Base-by-base conservation (phyloP, 148 eudicot species). In the Vaccinium darrowii region DNA sequence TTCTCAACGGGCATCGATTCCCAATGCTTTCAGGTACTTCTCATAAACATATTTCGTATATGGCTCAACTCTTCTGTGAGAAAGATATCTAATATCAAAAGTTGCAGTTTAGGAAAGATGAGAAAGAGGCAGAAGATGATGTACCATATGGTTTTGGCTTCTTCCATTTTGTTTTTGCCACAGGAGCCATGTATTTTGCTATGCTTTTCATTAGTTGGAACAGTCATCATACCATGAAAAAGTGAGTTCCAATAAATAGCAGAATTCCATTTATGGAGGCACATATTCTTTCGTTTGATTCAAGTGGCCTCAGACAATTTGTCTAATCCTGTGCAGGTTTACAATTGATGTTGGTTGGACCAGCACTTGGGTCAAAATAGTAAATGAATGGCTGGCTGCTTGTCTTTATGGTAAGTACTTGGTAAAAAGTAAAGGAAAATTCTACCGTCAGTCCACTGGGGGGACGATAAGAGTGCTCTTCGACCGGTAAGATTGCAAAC, bases 311-410 rank as follows among this genome's bases (percentile, higher is more conserved):
- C 12, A 56, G 4, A 5, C 74, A 69, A 30, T 65, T 7, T 77
- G 15, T 27, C 18, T 1, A 15, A 50, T 7, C 43, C 15, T 84
- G 60, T 79, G 65, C 93, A 95, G 98, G 92, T 95, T 93, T 93
- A 95, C 97, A 19, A 92, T 95, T 78, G 98, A 95, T 85, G 92
- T 95, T 65, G 98, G 98, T n/a, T 95, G 98, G 98, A 93, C 98
- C 76, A 95, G 98, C 84, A 92, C 98, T 81, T 95, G 98, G 98
- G 98, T 95, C 16, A 95, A 94, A 89, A 86, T 93, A 53, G 92
- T 92, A 52, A 93, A 95, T 81, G 95, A 92, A 85, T 95, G 97
- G 98, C 84, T 95, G 30, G 98, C 95, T 47, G 98, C 91, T 54
- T 89, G 90, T 91, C 91, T 95, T n/a, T 95, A 95, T 90, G 88